These are phyloP conservation scores for Zopfochytrium polystomum DNA, from an alignment of 371 early-diverging fungal species.

Conservation along the genomic window DNA sequence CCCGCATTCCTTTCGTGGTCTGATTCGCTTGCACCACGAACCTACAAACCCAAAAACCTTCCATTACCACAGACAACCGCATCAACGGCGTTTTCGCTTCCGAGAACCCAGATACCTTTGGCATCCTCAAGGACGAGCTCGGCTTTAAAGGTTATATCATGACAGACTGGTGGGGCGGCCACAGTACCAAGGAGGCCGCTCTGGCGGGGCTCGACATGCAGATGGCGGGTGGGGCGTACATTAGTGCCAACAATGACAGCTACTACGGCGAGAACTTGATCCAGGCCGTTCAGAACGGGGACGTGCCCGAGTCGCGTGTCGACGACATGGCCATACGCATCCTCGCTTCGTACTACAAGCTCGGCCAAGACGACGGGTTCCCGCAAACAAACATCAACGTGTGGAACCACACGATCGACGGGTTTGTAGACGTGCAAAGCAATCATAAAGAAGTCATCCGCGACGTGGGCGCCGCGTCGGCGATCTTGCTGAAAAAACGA, in stretches of 20 bases:
- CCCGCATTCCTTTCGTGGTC: too few relatives aligned
- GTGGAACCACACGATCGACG: constrained; percentile 15
- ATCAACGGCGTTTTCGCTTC: constrained; percentile 52
- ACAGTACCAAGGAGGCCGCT: too few relatives aligned
- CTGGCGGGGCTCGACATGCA: too few relatives aligned
- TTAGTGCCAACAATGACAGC: not conserved
- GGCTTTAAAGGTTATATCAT: constrained; percentile 40
- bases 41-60: too few relatives aligned
- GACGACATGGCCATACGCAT: too few relatives aligned
- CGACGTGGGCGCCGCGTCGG: constrained; percentile 52
- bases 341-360: constrained; percentile 52
- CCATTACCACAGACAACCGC: too few relatives aligned
- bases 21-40: too few relatives aligned
- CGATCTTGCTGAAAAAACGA: constrained; percentile 50
- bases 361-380: constrained; percentile 28
- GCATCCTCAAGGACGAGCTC: constrained; percentile 45
- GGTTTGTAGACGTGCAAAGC: constrained; percentile 36
- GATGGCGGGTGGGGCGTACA: constrained; percentile 65
- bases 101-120: constrained; percentile 47
- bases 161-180: constrained; percentile 38
- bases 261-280: constrained; percentile 30
- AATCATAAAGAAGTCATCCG: too few relatives aligned
- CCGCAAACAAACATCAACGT: constrained; percentile 36
- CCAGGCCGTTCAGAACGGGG: constrained; percentile 15
- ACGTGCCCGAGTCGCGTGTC: constrained; percentile 24